phyloP scores from a whole-genome alignment of 1,284 basidiomycete species.

The Trametes hirsuta region DNA sequence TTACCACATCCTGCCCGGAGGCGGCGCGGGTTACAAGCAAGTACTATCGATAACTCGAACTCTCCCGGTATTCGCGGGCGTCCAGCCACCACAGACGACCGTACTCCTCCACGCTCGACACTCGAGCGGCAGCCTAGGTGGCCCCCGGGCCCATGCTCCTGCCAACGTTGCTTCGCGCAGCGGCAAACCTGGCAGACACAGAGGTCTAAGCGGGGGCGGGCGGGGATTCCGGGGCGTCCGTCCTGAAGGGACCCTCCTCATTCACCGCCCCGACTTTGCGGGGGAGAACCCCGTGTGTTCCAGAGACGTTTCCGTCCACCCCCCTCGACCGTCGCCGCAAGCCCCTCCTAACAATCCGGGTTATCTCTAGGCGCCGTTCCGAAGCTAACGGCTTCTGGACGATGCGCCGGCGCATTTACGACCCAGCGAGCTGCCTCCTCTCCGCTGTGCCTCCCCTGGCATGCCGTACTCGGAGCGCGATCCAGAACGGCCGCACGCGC shows the following conservation, averaged over 20 bases:
- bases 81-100: slow-evolving; percentile 2
- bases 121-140: neutral
- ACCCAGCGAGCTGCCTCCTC: neutral
- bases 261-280: neutral
- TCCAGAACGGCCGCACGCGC: neutral
- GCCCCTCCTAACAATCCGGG: slow-evolving; percentile 14
- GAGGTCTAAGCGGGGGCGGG: slow-evolving; percentile 1
- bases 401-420: neutral
- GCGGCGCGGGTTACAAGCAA: neutral
- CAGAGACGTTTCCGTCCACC: slow-evolving; percentile 9
- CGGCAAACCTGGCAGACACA: neutral
- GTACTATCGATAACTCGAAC: slow-evolving; percentile 7
- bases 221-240: neutral
- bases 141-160: neutral
- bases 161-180: neutral
- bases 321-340: neutral
- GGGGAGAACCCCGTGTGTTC: slow-evolving; percentile 13
- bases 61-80: slow-evolving; percentile 5
- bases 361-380: slow-evolving; percentile 8
- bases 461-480: neutral
- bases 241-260: too few relatives aligned
- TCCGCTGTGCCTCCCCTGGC: neutral
- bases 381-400: slow-evolving; percentile 18
- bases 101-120: neutral
- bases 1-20: neutral